Evolutionary conservation across 108 stramenopile species (phyloP).

Genomic region (Chaetoceros tenuissimus): DNA sequence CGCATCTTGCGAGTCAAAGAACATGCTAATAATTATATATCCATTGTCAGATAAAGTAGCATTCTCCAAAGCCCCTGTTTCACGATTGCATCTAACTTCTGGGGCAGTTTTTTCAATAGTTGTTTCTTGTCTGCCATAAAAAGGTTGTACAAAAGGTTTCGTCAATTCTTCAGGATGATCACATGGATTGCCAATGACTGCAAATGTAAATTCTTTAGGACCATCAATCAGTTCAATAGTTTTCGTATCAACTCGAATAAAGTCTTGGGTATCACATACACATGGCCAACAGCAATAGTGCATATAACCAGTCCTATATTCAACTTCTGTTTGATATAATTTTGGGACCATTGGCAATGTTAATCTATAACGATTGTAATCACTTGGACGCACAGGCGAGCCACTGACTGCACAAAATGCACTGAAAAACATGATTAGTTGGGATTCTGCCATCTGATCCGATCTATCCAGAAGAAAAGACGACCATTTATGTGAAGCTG

Average conservation of each 20-base stretch:
- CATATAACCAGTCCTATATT: too few relatives aligned
- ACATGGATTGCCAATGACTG: conserved; percentile 25
- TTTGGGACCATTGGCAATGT: neutral
- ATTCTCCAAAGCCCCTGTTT: conserved; percentile 8
- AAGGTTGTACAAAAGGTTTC: conserved; percentile 21
- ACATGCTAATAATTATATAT: conserved; percentile 15
- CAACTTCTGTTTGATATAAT: neutral
- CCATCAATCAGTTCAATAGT: too few relatives aligned
- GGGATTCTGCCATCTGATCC: neutral
- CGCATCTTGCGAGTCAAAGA: conserved; percentile 18
- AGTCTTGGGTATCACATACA: conserved; percentile 24
- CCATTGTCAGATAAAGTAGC: conserved; percentile 19
- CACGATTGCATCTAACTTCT: conserved; percentile 21
- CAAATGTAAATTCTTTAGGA: conserved; percentile 10
- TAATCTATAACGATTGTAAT: conserved; percentile 9
- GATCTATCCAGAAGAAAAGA: conserved; percentile 13
- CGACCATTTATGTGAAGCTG: conserved; percentile 15
- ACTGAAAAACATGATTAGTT: conserved; percentile 8
- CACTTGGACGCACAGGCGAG: conserved; percentile 6
- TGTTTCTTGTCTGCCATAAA: conserved; percentile 12
- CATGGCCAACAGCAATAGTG: conserved; percentile 29
- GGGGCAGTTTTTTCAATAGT: conserved; percentile 12
- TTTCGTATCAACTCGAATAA: conserved; percentile 15
- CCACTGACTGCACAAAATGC: conserved; percentile 10
- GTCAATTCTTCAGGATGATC: conserved; percentile 4